Percentiles rank a stretch among this genome's conserved stretches.
Evolutionary conservation across 257 asterid species (phyloP).

Genomic region (Fraxinus excelsior): DNA sequence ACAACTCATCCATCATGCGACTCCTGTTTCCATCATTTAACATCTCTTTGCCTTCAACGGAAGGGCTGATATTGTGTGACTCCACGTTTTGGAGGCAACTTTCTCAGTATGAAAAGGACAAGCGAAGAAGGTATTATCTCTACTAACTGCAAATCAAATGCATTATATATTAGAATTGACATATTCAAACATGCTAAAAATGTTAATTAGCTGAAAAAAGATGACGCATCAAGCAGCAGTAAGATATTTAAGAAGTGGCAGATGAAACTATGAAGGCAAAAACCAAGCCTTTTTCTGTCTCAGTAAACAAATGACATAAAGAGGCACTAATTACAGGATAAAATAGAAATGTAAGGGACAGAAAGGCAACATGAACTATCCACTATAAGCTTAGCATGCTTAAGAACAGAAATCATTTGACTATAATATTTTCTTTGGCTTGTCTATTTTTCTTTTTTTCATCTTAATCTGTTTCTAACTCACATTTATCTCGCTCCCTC

Average conservation of each 20-base stretch:
- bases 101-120: conserved; percentile 92
- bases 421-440: neutral
- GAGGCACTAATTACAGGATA: neutral
- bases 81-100: conserved; percentile 93
- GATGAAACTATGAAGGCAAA: neutral
- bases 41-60: conserved; percentile 43
- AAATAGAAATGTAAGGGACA: neutral
- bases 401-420: neutral
- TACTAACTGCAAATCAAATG: conserved; percentile 58
- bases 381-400: neutral
- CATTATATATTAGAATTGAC: neutral
- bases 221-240: neutral
- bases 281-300: neutral
- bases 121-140: conserved; percentile 91
- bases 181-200: conserved; percentile 5
- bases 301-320: neutral
- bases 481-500: neutral
- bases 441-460: neutral
- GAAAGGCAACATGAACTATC: neutral
- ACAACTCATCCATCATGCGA: conserved; percentile 12
- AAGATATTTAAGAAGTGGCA: neutral
- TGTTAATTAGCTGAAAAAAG: neutral
- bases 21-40: neutral
- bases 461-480: neutral
- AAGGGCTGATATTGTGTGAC: conserved; percentile 91